Conservation (phyloP, 768 basidiomycete genomes). For the Kwoniella botswanensis region DNA sequence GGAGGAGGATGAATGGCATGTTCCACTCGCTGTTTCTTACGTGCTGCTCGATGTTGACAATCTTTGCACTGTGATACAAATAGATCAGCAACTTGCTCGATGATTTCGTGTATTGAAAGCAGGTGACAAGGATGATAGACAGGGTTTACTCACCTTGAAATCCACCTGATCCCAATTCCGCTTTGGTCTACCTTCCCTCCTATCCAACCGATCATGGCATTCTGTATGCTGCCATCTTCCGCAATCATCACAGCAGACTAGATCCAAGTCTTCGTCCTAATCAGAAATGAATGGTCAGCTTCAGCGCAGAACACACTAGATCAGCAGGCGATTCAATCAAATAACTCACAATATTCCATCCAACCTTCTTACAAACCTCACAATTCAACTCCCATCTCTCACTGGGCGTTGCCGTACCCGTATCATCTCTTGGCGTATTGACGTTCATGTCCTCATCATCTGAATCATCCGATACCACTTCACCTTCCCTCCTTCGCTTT, state of each 20-base stretch:
- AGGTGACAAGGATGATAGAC: neutral
- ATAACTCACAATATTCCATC: constrained; percentile 71
- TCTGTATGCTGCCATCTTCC: constrained; percentile 86
- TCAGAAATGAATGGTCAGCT: constrained; percentile 1
- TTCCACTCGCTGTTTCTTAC: constrained; percentile 34
- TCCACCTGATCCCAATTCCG: constrained; percentile 87
- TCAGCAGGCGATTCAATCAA: neutral
- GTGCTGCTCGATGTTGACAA: constrained; percentile 39
- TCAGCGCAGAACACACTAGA: neutral
- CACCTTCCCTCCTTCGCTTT: constrained; percentile 41
- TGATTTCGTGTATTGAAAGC: too few relatives aligned
- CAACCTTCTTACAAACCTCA: constrained; percentile 76
- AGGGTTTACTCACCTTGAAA: constrained; percentile 61
- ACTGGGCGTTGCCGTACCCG: constrained; percentile 9
- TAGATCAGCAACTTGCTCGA: too few relatives aligned
- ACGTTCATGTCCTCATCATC: constrained; percentile 19
- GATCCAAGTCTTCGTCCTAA: constrained; percentile 77
- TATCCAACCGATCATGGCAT: constrained; percentile 79
- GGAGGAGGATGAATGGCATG: neutral
- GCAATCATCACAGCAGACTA: constrained; percentile 82
- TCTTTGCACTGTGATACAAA: constrained; percentile 42
- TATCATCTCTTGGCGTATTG: constrained; percentile 1
- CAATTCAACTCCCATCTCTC: constrained; percentile 88
- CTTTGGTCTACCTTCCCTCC: constrained; percentile 66
- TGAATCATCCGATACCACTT: constrained; percentile 26